Base-by-base conservation (phyloP, 148 eudicot genomes). In the Heliosperma pusillum region DNA sequence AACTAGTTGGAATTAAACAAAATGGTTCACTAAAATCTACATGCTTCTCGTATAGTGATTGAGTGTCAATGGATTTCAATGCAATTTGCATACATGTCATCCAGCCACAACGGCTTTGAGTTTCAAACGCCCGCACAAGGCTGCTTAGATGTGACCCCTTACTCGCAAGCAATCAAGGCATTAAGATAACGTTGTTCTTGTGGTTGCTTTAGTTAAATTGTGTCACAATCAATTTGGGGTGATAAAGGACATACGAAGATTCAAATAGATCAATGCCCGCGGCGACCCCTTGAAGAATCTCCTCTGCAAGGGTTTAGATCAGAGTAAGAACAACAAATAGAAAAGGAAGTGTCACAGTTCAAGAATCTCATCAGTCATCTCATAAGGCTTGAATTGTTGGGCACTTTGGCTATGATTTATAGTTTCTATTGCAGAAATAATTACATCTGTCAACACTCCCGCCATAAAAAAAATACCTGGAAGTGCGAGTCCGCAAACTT, bases 241-340 rank as follows among this genome's bases (percentile, higher is more conserved):
- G 22, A 47, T 55, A 55, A 67, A 62, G 55, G 5, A 81, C 91
- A 33, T 90, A 92, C 97, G 89, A 76, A 66, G 93, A 86, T 70
- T 92, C 93, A 85, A 92, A 90, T 62, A 90, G 84, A 83, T 92
- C 95, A 74, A 92, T 77, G 69, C 95, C 97, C 15, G 97, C 86
- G 73, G 92, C 91, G 73, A 92, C 80, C 26, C 97, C 97, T 83
- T 90, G 92, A 80, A 92, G 80, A 69, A 92, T 85, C 80, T 90
- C 97, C 84, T 88, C 97, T 90, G 80, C 70, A 69, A 33, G 36
- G 47, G 40, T 30, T 36, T n/a, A 79, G 65, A 63, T 44, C 40
- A 77, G 40, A 10, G 53, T 19, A 30, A 59, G 0, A 44, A 64
- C 27, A 20, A 5, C 17, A 30, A 10, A 21, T 9, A n/a, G 20